These are phyloP conservation scores for Exophiala mesophila DNA, from an alignment of 2,329 filamentous ascomycete genomes.

Conservation along the genomic window DNA sequence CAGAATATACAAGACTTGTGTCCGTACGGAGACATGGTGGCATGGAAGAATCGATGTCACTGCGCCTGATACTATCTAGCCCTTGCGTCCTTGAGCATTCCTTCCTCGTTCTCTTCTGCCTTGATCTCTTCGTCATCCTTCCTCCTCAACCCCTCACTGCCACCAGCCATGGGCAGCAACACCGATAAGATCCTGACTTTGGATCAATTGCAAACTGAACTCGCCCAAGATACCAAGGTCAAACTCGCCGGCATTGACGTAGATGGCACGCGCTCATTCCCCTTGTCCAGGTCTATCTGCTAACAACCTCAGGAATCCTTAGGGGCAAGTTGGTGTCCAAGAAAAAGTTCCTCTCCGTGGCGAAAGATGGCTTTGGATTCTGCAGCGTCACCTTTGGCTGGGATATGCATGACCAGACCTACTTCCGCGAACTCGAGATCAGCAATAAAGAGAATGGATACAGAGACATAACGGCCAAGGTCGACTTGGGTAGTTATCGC, in stretches of 20 bases:
- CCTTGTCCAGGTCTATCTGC: not conserved
- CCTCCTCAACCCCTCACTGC: not conserved
- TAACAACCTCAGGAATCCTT: constrained; percentile 47
- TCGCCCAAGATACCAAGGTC: constrained; percentile 68
- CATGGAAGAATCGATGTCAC: too few species aligned
- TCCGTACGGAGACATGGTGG: too few species aligned
- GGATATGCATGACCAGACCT: constrained; percentile 95
- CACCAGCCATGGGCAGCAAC: constrained; percentile 14
- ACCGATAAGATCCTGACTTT: constrained; percentile 47
- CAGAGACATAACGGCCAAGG: constrained; percentile 74
- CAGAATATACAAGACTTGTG: too few species aligned
- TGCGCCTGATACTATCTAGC: too few species aligned
- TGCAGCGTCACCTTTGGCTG: constrained; percentile 93
- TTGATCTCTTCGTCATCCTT: not conserved
- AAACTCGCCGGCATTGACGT: constrained; percentile 86
- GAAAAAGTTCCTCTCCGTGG: constrained; percentile 83
- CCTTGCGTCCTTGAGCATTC: too few species aligned
- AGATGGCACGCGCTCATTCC: constrained; percentile 52
- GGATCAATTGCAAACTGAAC: constrained; percentile 61
- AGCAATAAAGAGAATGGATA: constrained; percentile 91
- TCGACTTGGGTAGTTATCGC: constrained; percentile 71
- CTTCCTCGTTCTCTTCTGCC: not conserved
- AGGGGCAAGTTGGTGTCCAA: constrained; percentile 89
- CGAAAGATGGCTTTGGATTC: constrained; percentile 80
- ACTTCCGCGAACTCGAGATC: constrained; percentile 76